phyloP scores from a whole-genome alignment of 2,329 filamentous ascomycete species.

The Sphaerulina populicola region DNA sequence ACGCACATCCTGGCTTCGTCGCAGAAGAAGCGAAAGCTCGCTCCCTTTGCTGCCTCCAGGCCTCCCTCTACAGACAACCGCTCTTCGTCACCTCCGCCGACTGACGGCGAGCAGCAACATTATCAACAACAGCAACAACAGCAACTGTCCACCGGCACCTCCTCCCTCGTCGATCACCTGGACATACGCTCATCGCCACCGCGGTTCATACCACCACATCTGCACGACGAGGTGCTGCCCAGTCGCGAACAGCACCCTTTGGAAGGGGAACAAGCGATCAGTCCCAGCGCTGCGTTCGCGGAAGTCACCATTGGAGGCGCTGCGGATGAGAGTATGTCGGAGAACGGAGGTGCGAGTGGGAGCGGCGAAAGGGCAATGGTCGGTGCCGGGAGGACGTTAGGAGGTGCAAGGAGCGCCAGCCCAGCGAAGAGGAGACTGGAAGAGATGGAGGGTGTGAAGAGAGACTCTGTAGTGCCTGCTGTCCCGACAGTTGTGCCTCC shows the following conservation, averaged over 20 bases:
- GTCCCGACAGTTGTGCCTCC: conserved; percentile 1
- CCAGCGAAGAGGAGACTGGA: conserved; percentile 50
- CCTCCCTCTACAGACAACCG: not conserved
- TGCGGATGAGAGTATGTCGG: conserved; percentile 37
- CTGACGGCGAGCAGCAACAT: conserved; percentile 1
- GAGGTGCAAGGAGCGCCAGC: conserved; percentile 39
- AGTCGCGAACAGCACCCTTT: conserved; percentile 15
- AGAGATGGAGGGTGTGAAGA: conserved; percentile 41
- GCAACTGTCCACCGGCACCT: conserved; percentile 12
- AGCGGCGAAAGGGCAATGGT: conserved; percentile 13
- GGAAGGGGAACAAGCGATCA: conserved; percentile 23
- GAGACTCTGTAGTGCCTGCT: not conserved
- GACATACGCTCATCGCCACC: conserved; percentile 15
- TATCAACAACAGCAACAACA: conserved; percentile 10
- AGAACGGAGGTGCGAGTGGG: conserved; percentile 24
- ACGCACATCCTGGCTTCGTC: conserved; percentile 22
- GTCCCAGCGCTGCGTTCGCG: conserved; percentile 27
- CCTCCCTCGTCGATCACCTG: conserved; percentile 7
- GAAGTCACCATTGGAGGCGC: conserved; percentile 21
- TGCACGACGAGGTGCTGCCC: conserved; percentile 44
- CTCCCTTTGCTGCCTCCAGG: conserved; percentile 23
- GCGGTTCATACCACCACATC: conserved; percentile 49
- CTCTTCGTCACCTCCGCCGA: conserved; percentile 3
- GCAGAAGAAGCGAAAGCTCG: conserved; percentile 42
- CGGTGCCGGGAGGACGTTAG: conserved; percentile 18